A percentile compares a stretch with the other conserved stretches of the same genome.
Conservation (phyloP, 177 flowering plant genomes). For the Vitis hybrid region DNA sequence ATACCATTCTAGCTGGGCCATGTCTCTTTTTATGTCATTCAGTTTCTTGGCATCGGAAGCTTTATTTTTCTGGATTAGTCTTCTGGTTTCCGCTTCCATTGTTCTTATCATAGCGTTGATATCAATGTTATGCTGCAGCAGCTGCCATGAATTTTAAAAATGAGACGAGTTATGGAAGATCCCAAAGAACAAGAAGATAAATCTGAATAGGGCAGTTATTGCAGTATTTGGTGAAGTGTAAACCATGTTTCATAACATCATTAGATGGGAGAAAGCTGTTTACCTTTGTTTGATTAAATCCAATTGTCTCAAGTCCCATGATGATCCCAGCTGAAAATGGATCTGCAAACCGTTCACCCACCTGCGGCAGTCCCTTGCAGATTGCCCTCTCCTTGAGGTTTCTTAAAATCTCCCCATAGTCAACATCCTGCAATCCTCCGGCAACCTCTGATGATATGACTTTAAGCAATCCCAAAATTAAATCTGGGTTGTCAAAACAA, state of each 20-base stretch:
- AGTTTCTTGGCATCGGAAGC: conserved; percentile 27
- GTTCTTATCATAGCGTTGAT: conserved; percentile 1
- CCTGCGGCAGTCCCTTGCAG: conserved; percentile 6
- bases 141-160: neutral
- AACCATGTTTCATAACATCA: neutral
- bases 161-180: too few relatives aligned
- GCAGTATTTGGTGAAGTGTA: too few relatives aligned
- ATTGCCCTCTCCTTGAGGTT: conserved; percentile 12
- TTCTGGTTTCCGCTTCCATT: conserved; percentile 11
- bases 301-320: conserved; percentile 30
- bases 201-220: too few relatives aligned
- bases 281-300: conserved; percentile 26
- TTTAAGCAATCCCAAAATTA: too few relatives aligned
- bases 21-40: conserved; percentile 27
- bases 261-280: neutral
- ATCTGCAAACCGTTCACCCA: neutral
- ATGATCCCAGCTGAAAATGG: conserved; percentile 22
- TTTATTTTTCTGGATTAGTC: neutral
- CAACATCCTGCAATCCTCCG: neutral
- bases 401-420: conserved; percentile 25
- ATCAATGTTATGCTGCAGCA: conserved; percentile 7
- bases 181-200: too few relatives aligned
- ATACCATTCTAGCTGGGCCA: conserved; percentile 54
- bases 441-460: too few relatives aligned
- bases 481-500: too few relatives aligned